phyloP scores from a whole-genome alignment of 768 basidiomycete genomes.

The Mycena pura region DNA sequence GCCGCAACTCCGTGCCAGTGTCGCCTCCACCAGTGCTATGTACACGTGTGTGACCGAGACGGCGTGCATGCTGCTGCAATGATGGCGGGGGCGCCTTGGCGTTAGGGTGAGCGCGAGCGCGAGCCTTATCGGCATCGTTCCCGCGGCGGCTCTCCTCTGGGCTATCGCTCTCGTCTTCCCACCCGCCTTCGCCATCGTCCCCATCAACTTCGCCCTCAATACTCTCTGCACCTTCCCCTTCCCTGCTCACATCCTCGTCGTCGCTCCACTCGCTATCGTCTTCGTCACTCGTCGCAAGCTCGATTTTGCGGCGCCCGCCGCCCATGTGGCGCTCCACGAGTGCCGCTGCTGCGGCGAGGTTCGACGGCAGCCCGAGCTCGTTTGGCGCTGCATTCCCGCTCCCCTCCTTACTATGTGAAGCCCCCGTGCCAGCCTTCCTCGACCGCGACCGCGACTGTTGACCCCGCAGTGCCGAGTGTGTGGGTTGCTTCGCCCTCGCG shows the following conservation, averaged over 20 bases:
- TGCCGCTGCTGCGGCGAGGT: conserved; percentile 16
- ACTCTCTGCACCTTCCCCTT: conserved; percentile 13
- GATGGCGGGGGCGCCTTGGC: conserved; percentile 25
- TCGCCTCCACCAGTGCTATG: conserved; percentile 1
- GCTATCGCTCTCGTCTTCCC: conserved; percentile 19
- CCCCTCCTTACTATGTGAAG: background rate
- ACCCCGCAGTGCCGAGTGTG: background rate
- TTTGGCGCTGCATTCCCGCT: background rate
- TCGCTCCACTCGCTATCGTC: conserved; percentile 21
- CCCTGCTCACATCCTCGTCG: conserved; percentile 21
- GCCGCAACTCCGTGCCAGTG: conserved; percentile 19
- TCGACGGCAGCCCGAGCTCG: conserved; percentile 13
- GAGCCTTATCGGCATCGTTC: background rate
- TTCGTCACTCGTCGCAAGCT: conserved; percentile 18
- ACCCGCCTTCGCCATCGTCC: conserved; percentile 10
- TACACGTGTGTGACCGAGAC: conserved; percentile 9
- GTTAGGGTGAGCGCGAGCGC: too few relatives aligned
- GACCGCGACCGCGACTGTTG: conserved; percentile 3
- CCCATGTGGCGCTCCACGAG: conserved; percentile 23
- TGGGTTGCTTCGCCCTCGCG: conserved; percentile 2
- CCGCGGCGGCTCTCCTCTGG: background rate
- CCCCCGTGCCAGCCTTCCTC: background rate
- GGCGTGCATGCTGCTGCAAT: conserved; percentile 11
- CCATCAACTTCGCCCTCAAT: conserved; percentile 23
- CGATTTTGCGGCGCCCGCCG: conserved; percentile 5